phyloP scores from a whole-genome alignment of 768 basidiomycete genomes.

The Sistotremastrum niveocremeum region DNA sequence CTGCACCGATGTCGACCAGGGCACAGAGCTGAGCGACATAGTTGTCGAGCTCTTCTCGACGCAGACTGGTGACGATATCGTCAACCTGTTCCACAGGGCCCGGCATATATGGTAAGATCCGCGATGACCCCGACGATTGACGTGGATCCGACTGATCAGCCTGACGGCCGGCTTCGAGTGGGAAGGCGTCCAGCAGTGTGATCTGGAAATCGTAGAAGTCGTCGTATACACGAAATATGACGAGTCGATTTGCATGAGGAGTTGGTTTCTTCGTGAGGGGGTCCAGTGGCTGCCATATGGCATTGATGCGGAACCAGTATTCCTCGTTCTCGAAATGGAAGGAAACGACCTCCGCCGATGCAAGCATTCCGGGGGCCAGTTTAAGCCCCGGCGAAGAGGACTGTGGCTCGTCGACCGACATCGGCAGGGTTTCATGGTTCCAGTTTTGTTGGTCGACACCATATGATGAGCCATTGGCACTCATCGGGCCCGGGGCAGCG shows the following conservation, averaged over 20 bases:
- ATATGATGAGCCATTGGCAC: slow-evolving; percentile 1
- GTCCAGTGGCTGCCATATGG: slow-evolving; percentile 73
- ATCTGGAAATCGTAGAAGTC: slow-evolving; percentile 99
- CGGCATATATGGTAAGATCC: slow-evolving; percentile 95
- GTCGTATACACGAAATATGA: slow-evolving; percentile 90
- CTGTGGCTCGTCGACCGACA: slow-evolving; percentile 13
- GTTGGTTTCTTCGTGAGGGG: slow-evolving; percentile 39
- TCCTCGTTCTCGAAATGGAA: slow-evolving; percentile 94
- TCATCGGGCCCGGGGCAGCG: background rate
- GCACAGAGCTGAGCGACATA: slow-evolving; percentile 75
- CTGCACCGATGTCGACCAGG: slow-evolving; percentile 50
- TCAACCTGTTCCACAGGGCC: slow-evolving; percentile 81
- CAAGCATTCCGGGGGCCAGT: slow-evolving; percentile 74
- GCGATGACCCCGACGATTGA: slow-evolving; percentile 21
- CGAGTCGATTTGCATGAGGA: slow-evolving; percentile 61
- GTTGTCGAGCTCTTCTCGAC: slow-evolving; percentile 75
- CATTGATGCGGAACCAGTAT: slow-evolving; percentile 95
- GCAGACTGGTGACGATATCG: slow-evolving; percentile 65
- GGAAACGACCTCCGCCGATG: slow-evolving; percentile 83
- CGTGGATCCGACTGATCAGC: slow-evolving; percentile 24
- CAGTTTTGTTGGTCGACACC: background rate
- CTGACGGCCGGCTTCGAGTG: slow-evolving; percentile 78
- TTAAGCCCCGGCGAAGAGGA: slow-evolving; percentile 29
- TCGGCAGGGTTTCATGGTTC: slow-evolving; percentile 11
- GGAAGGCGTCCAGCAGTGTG: slow-evolving; percentile 71